These are phyloP conservation scores for Hyaloscypha hepaticicola DNA, from an alignment of 495 filamentous ascomycete genomes.

Conservation along the genomic window DNA sequence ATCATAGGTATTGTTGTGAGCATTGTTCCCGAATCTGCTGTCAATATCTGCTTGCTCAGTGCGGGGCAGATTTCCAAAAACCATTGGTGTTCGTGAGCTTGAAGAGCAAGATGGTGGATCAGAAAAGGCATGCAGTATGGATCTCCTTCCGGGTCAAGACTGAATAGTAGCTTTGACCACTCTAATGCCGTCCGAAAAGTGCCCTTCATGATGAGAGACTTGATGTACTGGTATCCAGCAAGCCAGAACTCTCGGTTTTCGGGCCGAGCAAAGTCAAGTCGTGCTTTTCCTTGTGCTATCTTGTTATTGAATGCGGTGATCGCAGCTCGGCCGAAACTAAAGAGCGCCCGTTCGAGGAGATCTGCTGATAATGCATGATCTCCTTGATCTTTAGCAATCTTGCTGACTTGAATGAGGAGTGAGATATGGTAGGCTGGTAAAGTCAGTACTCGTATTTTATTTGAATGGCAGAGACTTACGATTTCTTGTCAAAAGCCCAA, in stretches of 20 bases:
- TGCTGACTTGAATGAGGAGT: constrained; percentile 87
- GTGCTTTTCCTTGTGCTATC: constrained; percentile 75
- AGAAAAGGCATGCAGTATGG: constrained; percentile 77
- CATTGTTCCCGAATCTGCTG: constrained; percentile 43
- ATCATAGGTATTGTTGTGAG: constrained; percentile 57
- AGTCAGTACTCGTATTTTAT: constrained; percentile 17
- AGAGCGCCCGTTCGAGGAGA: constrained; percentile 86
- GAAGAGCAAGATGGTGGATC: constrained; percentile 80
- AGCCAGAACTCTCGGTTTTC: constrained; percentile 95
- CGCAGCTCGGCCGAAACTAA: constrained; percentile 84
- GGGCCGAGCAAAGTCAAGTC: constrained; percentile 71
- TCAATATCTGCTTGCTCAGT: constrained; percentile 41
- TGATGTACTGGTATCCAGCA: constrained; percentile 83
- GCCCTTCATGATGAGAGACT: constrained; percentile 80
- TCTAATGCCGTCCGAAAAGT: constrained; percentile 91
- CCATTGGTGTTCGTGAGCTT: constrained; percentile 71
- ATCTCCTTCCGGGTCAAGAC: constrained; percentile 70
- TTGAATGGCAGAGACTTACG: constrained; percentile 33
- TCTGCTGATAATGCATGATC: constrained; percentile 84
- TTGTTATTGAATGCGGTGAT: constrained; percentile 74
- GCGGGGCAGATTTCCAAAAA: constrained; percentile 66
- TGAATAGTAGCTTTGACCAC: constrained; percentile 83
- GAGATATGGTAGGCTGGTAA: constrained; percentile 77
- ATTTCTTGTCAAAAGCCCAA: constrained; percentile 43
- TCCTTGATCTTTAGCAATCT: constrained; percentile 84